Percentiles rank a stretch among this genome's conserved stretches.
Evolutionary conservation across 352 stramenopile genomes (phyloP).

Genomic region (Plasmopara halstedii): DNA sequence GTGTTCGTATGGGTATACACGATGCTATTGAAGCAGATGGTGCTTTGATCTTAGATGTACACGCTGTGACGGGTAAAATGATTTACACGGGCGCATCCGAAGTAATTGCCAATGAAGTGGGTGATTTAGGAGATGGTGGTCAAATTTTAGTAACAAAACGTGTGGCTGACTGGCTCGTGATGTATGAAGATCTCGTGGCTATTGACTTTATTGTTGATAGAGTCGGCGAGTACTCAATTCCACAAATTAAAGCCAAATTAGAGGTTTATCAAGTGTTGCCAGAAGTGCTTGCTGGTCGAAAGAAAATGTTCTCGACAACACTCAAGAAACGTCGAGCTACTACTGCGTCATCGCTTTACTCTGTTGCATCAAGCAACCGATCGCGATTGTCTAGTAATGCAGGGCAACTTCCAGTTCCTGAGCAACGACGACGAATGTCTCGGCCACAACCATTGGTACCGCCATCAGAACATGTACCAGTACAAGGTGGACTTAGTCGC

Average conservation of each 20-base stretch:
- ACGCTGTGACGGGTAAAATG: constrained; percentile 51
- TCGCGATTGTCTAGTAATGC: constrained; percentile 25
- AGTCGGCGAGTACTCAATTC: constrained; percentile 40
- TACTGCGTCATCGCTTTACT: constrained; percentile 32
- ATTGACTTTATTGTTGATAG: constrained; percentile 36
- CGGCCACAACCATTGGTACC: constrained; percentile 14
- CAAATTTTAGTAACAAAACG: constrained; percentile 51
- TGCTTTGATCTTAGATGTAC: constrained; percentile 33
- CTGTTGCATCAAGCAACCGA: constrained; percentile 32
- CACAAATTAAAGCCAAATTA: constrained; percentile 34
- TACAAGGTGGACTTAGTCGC: constrained; percentile 20
- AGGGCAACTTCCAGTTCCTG: constrained; percentile 17
- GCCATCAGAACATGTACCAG: constrained; percentile 4
- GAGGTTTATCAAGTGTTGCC: constrained; percentile 48
- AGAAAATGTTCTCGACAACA: constrained; percentile 39
- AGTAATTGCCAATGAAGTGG: constrained; percentile 47
- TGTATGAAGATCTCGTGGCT: constrained; percentile 39
- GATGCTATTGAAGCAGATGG: constrained; percentile 36
- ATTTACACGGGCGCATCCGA: constrained; percentile 50
- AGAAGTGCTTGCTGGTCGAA: constrained; percentile 30
- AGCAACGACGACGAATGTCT: constrained; percentile 23
- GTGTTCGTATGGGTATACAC: constrained; percentile 59
- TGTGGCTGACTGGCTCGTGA: constrained; percentile 39
- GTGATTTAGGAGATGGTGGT: constrained; percentile 42
- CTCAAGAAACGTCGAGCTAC: constrained; percentile 35